Percentiles rank a stretch among this genome's conserved stretches.
These are phyloP conservation scores for Corniculantispora saksenae DNA, from an alignment of 2,329 filamentous ascomycete species.

Conservation along the genomic window DNA sequence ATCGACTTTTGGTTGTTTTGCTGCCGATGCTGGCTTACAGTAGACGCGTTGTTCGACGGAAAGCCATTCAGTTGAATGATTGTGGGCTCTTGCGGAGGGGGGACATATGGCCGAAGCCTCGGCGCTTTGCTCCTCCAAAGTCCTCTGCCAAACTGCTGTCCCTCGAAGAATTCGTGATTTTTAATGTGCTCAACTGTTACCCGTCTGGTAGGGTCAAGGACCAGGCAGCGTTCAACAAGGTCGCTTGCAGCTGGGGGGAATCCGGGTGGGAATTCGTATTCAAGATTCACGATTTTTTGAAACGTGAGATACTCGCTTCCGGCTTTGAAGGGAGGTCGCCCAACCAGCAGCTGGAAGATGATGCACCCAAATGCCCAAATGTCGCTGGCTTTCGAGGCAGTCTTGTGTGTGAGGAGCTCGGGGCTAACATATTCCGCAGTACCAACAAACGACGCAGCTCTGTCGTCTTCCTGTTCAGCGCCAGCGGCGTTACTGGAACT, in stretches of 20 bases:
- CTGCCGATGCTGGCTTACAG: slow-evolving; percentile 36
- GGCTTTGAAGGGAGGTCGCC: slow-evolving; percentile 95
- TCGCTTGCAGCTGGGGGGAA: slow-evolving; percentile 87
- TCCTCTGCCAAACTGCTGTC: slow-evolving; percentile 77
- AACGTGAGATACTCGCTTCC: slow-evolving; percentile 96
- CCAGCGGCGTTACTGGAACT: slow-evolving; percentile 34
- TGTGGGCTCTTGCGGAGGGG: slow-evolving; percentile 71
- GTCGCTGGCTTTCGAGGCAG: slow-evolving; percentile 95
- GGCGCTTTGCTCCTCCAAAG: slow-evolving; percentile 92
- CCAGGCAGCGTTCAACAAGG: slow-evolving; percentile 84
- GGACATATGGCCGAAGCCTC: slow-evolving; percentile 78
- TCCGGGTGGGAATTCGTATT: slow-evolving; percentile 88
- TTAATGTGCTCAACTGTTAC: slow-evolving; percentile 95
- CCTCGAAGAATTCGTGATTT: slow-evolving; percentile 93
- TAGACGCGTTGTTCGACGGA: slow-evolving; percentile 30
- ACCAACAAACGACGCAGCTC: slow-evolving; percentile 92
- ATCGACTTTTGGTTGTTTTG: slow-evolving; percentile 45
- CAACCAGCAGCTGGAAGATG: slow-evolving; percentile 91
- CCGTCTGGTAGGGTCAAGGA: slow-evolving; percentile 81
- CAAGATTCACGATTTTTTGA: slow-evolving; percentile 92
- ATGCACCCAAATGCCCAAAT: slow-evolving; percentile 99
- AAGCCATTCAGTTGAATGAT: slow-evolving; percentile 72
- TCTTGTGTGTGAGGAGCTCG: slow-evolving; percentile 94
- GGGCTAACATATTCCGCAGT: slow-evolving; percentile 98
- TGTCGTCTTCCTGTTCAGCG: slow-evolving; percentile 59